Evolutionary conservation across 352 stramenopile genomes (phyloP).

Genomic region (Phytopythium ostracodes): DNA sequence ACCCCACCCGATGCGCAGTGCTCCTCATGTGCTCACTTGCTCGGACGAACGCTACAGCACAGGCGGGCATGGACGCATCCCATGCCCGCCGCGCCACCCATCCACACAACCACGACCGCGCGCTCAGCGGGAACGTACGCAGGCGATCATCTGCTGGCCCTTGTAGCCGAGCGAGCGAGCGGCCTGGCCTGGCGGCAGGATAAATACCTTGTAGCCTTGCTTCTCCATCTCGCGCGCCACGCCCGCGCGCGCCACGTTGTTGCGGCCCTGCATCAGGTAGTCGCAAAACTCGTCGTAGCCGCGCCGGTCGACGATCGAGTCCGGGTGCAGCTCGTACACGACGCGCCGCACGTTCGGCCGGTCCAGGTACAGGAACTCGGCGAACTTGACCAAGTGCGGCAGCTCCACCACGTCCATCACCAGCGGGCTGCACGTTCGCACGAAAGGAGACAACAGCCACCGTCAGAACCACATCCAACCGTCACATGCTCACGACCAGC

Average conservation of each 20-base stretch:
- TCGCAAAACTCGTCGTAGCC: conserved; percentile 54
- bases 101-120: background rate
- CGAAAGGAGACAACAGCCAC: conserved; percentile 4
- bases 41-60: background rate
- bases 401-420: conserved; percentile 55
- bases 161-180: conserved; percentile 57
- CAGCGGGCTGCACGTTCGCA: conserved; percentile 31
- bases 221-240: conserved; percentile 51
- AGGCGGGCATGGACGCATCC: background rate
- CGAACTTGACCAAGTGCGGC: conserved; percentile 44
- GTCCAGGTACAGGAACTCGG: conserved; percentile 63
- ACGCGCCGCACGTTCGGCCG: conserved; percentile 32
- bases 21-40: background rate
- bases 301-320: conserved; percentile 29
- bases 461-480: background rate
- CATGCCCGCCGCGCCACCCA: background rate
- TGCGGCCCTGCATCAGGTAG: conserved; percentile 46
- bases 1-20: background rate
- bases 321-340: conserved; percentile 56
- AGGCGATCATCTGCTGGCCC: conserved; percentile 50
- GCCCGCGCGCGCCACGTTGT: conserved; percentile 35
- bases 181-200: conserved; percentile 53
- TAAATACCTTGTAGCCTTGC: conserved; percentile 66
- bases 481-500: background rate
- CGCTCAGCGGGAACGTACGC: conserved; percentile 39